These are phyloP conservation scores for Aspergillus asperescens DNA, from an alignment of 495 filamentous ascomycete genomes.

Conservation along the genomic window DNA sequence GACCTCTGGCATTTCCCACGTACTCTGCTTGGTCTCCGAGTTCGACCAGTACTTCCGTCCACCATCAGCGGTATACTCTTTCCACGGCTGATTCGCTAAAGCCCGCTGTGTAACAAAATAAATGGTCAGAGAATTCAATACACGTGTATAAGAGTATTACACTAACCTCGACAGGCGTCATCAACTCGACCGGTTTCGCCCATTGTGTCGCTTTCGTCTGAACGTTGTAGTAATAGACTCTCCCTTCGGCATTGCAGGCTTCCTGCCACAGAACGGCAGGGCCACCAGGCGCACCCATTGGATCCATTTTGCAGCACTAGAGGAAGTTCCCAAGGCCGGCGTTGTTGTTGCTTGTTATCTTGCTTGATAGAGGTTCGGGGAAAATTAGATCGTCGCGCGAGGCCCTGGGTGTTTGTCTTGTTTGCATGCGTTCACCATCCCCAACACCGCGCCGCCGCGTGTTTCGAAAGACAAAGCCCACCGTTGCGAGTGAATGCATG, in stretches of 20 bases:
- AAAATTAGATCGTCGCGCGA: conserved; percentile 23
- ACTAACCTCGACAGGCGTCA: conserved; percentile 79
- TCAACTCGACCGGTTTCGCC: conserved; percentile 85
- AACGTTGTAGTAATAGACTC: conserved; percentile 89
- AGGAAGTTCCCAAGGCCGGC: neutral
- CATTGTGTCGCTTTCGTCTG: conserved; percentile 87
- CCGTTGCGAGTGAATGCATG: neutral
- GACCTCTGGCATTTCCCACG: conserved; percentile 88
- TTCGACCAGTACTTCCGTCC: conserved; percentile 94
- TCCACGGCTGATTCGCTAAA: conserved; percentile 81
- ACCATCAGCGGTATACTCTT: conserved; percentile 79
- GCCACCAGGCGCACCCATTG: conserved; percentile 50
- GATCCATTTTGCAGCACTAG: conserved; percentile 52
- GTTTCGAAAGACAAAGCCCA: neutral
- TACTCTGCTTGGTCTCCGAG: conserved; percentile 82
- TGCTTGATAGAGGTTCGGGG: conserved; percentile 4
- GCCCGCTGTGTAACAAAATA: conserved; percentile 53
- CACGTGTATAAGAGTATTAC: neutral
- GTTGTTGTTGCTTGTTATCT: neutral
- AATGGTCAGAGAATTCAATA: neutral
- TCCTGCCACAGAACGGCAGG: conserved; percentile 69
- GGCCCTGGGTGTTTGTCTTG: conserved; percentile 24
- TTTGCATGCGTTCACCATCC: conserved; percentile 23
- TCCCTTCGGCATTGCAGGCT: conserved; percentile 75
- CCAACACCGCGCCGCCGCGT: neutral